These are phyloP conservation scores for Rhipidocladum racemiflorum DNA, from an alignment of 176 grass and related monocot genomes.

Conservation along the genomic window DNA sequence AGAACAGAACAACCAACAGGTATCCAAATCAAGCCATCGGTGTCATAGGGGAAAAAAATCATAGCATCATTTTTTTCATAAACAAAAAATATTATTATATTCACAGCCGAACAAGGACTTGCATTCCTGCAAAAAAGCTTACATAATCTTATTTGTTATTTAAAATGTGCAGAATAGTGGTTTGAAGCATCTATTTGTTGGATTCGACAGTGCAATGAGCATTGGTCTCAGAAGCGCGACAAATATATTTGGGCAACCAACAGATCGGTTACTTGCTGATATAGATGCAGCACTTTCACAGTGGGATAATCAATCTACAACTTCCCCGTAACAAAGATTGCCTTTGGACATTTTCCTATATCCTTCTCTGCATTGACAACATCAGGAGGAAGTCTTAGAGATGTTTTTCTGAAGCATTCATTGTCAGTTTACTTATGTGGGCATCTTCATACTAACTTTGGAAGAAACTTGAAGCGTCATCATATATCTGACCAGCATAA, in stretches of 20 bases:
- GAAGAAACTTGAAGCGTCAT: conserved; percentile 55
- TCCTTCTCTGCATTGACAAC: conserved; percentile 47
- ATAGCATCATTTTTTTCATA: too few species aligned
- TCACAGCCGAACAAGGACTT: too few species aligned
- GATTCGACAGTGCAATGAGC: conserved; percentile 43
- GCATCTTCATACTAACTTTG: conserved; percentile 52
- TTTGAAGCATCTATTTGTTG: conserved; percentile 50
- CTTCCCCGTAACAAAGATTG: conserved; percentile 29
- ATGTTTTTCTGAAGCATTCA: conserved; percentile 55
- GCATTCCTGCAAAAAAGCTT: neutral
- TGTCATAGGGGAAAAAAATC: too few species aligned
- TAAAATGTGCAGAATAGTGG: conserved; percentile 36
- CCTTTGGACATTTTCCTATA: conserved; percentile 56
- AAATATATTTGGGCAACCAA: conserved; percentile 51
- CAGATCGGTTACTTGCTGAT: conserved; percentile 35
- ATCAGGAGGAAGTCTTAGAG: conserved; percentile 37
- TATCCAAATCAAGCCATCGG: too few species aligned
- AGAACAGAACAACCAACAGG: too few species aligned
- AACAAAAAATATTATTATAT: too few species aligned
- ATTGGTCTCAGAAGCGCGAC: conserved; percentile 44
- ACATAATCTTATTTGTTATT: neutral
- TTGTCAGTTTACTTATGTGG: conserved; percentile 49
- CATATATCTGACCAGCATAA: conserved; percentile 16
- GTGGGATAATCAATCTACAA: conserved; percentile 33
- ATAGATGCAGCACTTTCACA: conserved; percentile 43